phyloP scores from a whole-genome alignment of 495 filamentous ascomycete genomes.

The Xylaria grammica region DNA sequence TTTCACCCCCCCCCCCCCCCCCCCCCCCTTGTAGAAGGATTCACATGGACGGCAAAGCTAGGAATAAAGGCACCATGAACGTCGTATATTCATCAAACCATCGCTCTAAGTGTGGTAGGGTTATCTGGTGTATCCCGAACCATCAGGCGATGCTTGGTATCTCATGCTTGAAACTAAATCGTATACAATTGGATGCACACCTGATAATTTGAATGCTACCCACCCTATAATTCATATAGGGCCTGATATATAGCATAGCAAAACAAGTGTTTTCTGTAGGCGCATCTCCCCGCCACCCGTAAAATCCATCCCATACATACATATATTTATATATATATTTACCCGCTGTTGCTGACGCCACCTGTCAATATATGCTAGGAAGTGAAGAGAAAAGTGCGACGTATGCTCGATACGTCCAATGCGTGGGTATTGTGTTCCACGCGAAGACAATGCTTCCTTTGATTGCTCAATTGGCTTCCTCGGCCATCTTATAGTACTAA shows the following conservation, averaged over 20 bases:
- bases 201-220: not conserved
- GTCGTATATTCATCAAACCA: not conserved
- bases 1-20: not conserved
- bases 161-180: conserved; percentile 32
- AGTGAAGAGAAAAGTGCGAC: not conserved
- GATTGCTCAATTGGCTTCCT: conserved; percentile 31
- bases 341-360: not conserved
- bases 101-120: conserved; percentile 1
- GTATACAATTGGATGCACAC: conserved; percentile 4
- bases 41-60: too few relatives aligned
- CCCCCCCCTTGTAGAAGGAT: too few relatives aligned
- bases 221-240: too few relatives aligned
- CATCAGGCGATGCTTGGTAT: conserved; percentile 33
- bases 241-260: not conserved
- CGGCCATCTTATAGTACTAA: conserved; percentile 32
- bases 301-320: not conserved
- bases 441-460: conserved; percentile 24
- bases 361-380: conserved; percentile 15
- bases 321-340: conserved; percentile 5
- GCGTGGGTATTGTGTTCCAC: not conserved
- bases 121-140: not conserved
- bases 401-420: conserved; percentile 5
- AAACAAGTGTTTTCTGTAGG: not conserved
- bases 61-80: not conserved
- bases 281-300: not conserved